phyloP scores from a whole-genome alignment of 176 grass and related monocot species.

The Juncus inflexus region DNA sequence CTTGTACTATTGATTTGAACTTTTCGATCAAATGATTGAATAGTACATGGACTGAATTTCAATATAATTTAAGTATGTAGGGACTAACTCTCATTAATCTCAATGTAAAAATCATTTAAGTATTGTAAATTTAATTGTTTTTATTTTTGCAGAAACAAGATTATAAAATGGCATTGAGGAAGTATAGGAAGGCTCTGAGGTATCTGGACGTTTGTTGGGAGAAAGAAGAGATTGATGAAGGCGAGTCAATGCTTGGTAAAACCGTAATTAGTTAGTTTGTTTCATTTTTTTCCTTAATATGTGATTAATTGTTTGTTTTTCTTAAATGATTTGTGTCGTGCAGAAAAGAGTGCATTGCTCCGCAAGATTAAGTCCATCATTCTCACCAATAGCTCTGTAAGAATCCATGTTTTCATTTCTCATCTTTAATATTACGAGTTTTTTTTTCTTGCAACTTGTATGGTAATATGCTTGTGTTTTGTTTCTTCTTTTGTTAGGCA shows the following conservation, averaged over 20 bases:
- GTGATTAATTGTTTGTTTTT: constrained; percentile 14
- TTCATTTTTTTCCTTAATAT: constrained; percentile 7
- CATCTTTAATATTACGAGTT: constrained; percentile 14
- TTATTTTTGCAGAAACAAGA: constrained; percentile 64
- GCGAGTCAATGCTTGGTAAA: constrained; percentile 26
- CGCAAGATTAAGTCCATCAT: constrained; percentile 91
- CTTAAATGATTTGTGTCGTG: constrained; percentile 33
- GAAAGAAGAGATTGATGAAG: constrained; percentile 99
- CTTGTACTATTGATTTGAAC: no score
- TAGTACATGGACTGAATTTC: no score
- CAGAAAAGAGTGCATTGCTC: constrained; percentile 71
- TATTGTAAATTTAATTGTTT: background rate
- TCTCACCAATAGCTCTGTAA: constrained; percentile 98
- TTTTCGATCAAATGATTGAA: no score
- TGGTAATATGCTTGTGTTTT: background rate
- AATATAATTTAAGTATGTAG: no score
- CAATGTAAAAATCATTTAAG: no score
- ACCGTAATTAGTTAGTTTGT: background rate
- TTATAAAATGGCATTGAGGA: constrained; percentile 88
- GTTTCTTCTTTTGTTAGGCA: constrained; percentile 43
- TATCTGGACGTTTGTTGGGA: constrained; percentile 99
- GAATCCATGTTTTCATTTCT: constrained; percentile 30
- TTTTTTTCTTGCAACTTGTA: constrained; percentile 13
- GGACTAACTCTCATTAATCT: no score
- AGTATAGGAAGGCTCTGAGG: constrained; percentile 89